Evolutionary conservation across 2,329 filamentous ascomycete species (phyloP).

Genomic region (Huntiella bhutanensis): DNA sequence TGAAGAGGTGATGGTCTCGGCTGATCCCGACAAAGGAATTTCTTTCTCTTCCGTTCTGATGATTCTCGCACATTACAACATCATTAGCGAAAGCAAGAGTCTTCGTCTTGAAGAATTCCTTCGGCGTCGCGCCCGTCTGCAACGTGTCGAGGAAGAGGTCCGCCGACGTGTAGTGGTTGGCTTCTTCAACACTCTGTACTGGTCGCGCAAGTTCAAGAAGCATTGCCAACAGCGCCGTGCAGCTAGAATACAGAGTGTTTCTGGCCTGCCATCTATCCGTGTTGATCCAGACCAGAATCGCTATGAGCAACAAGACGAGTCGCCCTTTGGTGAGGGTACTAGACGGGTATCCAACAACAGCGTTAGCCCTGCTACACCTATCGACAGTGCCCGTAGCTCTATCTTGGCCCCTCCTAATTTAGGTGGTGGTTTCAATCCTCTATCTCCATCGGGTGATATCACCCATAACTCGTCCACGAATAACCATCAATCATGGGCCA

Average conservation of each 20-base stretch:
- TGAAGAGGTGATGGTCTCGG: conserved; percentile 86
- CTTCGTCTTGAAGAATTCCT: conserved; percentile 88
- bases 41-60: conserved; percentile 83
- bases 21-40: conserved; percentile 75
- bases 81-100: conserved; percentile 95
- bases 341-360: conserved; percentile 5
- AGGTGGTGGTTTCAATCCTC: conserved; percentile 1
- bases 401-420: conserved; percentile 1
- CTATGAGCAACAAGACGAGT: conserved; percentile 13
- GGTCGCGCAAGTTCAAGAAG: conserved; percentile 64
- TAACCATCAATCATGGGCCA: conserved; percentile 22
- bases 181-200: conserved; percentile 91
- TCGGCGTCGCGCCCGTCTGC: conserved; percentile 69
- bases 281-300: conserved; percentile 57
- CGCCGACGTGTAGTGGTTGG: conserved; percentile 76
- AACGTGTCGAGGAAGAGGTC: conserved; percentile 88
- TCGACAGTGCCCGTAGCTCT: conserved; percentile 3
- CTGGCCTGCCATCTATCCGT: conserved; percentile 74
- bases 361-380: conserved; percentile 7
- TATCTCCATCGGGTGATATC: conserved; percentile 11
- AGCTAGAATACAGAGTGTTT: conserved; percentile 58
- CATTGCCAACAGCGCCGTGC: conserved; percentile 52
- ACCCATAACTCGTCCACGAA: conserved; percentile 19
- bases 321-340: neutral
- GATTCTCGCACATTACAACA: conserved; percentile 94